Base-by-base conservation (phyloP, 2,329 filamentous ascomycete species). In the Fusarium fujikuroi region DNA sequence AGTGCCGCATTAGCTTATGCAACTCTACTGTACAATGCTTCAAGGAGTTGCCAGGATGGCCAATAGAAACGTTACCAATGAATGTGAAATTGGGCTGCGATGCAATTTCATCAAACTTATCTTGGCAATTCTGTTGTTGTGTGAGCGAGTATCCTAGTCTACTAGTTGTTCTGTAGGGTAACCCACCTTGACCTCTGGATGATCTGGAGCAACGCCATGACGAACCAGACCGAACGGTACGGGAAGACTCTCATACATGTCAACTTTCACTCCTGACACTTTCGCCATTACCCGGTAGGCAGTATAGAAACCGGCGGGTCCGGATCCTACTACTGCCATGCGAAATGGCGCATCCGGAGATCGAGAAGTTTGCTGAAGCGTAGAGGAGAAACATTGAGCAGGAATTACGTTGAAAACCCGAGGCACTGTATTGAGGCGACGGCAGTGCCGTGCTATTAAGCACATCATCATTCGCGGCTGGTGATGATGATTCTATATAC, bases 121-220 rank as follows among this genome's bases (percentile, higher is more conserved):
- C 94, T 85, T 97, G 92, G 80, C 95, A 98, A 80, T 98, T 98
- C 94, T 97, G 15, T 14, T 21, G 14, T 39, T 28, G n/a, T 62
- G 44, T 71, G 34, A 74, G 52, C 68, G 49, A 74, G 71, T 47
- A 37, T 32, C 28, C 19, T 7, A 10, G 18, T 47, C 7, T 21
- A 23, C 23, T 19, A 7, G 18, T 36, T 34, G 10, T 23, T 25
- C 57, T 63, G 37, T 62, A 69, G 64, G 60, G 67, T 63, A 62
- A 46, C 59, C 52, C 50, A 96, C 94, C 90, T 99, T 99, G 75
- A 99, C 96, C 84, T 99, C 95, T 1, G 96, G 95, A 83, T 99
- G 96, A 81, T 99, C 96, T 9, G 96, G 96, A n/a, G 96, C 97
- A 66, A 99, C 96, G 14, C 96, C 96, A 79, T 96, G 97, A 62